Evolutionary conservation across 306 rosid genomes (phyloP).

Genomic region (Astragalus glycyphyllos): DNA sequence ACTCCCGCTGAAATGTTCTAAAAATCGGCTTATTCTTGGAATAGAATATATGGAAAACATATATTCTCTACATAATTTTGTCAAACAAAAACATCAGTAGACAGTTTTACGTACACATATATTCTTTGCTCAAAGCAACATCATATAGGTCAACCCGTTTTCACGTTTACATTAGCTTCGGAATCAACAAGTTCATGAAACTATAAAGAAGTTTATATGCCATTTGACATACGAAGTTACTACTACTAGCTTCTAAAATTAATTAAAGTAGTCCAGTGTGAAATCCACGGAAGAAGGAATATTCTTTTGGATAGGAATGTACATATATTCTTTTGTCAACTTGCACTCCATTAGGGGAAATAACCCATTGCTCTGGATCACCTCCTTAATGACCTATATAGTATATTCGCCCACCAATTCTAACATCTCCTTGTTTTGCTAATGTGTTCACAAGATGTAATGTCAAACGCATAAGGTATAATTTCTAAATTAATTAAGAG

Average conservation of each 20-base stretch:
- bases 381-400: slow-evolving; percentile 3
- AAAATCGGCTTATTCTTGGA: slow-evolving; percentile 8
- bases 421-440: slow-evolving; percentile 24
- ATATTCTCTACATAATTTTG: not conserved
- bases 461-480: no score
- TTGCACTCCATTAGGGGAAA: not conserved
- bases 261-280: not conserved
- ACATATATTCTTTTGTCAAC: slow-evolving; percentile 24
- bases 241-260: slow-evolving; percentile 8
- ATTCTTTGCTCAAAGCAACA: slow-evolving; percentile 3
- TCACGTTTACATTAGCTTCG: slow-evolving; percentile 3
- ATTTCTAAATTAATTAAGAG: no score
- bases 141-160: slow-evolving; percentile 35
- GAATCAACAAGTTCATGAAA: slow-evolving; percentile 21
- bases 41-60: slow-evolving; percentile 20
- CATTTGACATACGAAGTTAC: slow-evolving; percentile 29
- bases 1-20: not conserved
- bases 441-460: not conserved
- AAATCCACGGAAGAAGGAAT: slow-evolving; percentile 21
- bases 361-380: not conserved
- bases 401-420: slow-evolving; percentile 29
- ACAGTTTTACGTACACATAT: not conserved
- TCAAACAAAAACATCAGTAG: no score
- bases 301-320: slow-evolving; percentile 13
- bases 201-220: slow-evolving; percentile 38